A percentile compares a stretch with the other conserved stretches of the same genome.
These are phyloP conservation scores for Lactarius hatsudake DNA, from an alignment of 768 basidiomycete species.

Conservation along the genomic window DNA sequence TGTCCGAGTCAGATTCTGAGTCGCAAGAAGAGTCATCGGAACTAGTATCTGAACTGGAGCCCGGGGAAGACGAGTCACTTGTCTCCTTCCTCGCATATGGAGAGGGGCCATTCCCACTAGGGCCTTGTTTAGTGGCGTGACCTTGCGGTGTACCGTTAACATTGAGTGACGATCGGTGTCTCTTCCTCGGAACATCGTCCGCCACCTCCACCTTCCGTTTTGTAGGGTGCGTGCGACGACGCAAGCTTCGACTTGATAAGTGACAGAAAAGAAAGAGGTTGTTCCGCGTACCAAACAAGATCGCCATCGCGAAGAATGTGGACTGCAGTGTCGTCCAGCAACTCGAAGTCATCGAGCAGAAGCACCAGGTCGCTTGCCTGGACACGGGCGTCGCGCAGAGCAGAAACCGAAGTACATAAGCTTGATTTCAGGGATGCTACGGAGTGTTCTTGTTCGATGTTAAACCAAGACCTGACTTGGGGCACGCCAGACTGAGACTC, in stretches of 20 bases:
- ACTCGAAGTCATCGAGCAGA: conserved; percentile 27
- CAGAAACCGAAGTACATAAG: conserved; percentile 18
- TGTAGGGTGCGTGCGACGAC: conserved; percentile 10
- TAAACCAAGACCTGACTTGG: conserved; percentile 26
- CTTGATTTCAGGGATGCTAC: conserved; percentile 15
- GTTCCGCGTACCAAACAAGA: conserved; percentile 19
- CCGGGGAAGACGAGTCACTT: background rate
- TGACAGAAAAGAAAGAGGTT: background rate
- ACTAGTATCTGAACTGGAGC: conserved; percentile 15
- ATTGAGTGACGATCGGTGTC: background rate
- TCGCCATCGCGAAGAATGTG: conserved; percentile 26
- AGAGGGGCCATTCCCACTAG: background rate
- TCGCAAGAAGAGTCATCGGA: conserved; percentile 29
- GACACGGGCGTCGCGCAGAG: conserved; percentile 20
- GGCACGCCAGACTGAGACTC: conserved; percentile 20
- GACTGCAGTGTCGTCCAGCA: conserved; percentile 19
- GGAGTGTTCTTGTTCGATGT: conserved; percentile 2
- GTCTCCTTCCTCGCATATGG: background rate
- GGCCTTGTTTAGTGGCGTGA: background rate
- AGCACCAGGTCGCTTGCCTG: conserved; percentile 14
- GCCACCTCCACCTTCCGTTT: conserved; percentile 14
- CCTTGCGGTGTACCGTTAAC: background rate
- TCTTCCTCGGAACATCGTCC: conserved; percentile 12
- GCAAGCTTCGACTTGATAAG: conserved; percentile 8
- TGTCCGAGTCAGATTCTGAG: conserved; percentile 31